These are phyloP conservation scores for Cavenderia fasciculata DNA, from an alignment of 78 protist species.

Conservation along the genomic window DNA sequence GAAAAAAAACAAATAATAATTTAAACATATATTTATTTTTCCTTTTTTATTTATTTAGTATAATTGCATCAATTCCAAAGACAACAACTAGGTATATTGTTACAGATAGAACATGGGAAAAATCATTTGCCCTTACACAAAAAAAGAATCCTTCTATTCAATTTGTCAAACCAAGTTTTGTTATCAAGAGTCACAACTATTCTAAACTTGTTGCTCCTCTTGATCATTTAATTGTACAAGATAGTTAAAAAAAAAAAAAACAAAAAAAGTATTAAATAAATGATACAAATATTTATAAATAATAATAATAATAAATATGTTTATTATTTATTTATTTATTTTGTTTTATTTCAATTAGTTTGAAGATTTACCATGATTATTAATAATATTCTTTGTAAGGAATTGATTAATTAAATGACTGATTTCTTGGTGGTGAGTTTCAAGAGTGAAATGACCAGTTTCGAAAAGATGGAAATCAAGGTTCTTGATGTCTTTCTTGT, in stretches of 20 bases:
- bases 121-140: constrained; percentile 28
- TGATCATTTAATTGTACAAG: too few species aligned
- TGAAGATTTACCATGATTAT: too few species aligned
- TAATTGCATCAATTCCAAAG: background rate
- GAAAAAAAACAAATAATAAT: too few species aligned
- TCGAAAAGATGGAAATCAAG: background rate
- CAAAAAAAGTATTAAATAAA: too few species aligned
- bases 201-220: too few species aligned
- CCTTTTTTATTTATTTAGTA: background rate
- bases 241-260: too few species aligned
- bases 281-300: too few species aligned
- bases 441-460: constrained; percentile 5
- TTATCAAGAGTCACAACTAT: constrained; percentile 28
- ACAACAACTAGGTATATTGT: constrained; percentile 21
- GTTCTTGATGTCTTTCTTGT: background rate
- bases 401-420: too few species aligned
- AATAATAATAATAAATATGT: too few species aligned
- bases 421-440: background rate
- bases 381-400: too few species aligned
- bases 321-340: too few species aligned
- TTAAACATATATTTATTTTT: background rate
- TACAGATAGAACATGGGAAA: constrained; percentile 58
- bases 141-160: constrained; percentile 25
- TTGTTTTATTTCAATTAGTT: too few species aligned
- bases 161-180: constrained; percentile 21